Conservation (phyloP, 2,329 filamentous ascomycete species). For the Claviceps africana region DNA sequence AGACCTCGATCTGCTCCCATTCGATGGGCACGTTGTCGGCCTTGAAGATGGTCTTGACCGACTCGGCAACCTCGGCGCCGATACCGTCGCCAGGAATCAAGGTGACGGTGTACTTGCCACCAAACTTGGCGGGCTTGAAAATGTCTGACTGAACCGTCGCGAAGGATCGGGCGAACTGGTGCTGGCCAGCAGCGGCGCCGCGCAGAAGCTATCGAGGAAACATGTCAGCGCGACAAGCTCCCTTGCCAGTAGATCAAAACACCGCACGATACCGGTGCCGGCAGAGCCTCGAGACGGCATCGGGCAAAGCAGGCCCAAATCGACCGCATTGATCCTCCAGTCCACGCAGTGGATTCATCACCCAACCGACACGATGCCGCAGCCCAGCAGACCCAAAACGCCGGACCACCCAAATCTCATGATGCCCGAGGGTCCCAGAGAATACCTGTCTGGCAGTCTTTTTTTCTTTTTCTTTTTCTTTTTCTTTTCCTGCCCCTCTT, state of each 20-base stretch:
- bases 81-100: slow-evolving; percentile 98
- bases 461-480: background rate
- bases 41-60: slow-evolving; percentile 99
- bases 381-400: background rate
- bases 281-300: background rate
- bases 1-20: slow-evolving; percentile 97
- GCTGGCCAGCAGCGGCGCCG: slow-evolving; percentile 28
- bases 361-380: background rate
- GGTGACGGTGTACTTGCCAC: slow-evolving; percentile 97
- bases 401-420: background rate
- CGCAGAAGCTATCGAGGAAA: slow-evolving; percentile 32
- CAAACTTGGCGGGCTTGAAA: slow-evolving; percentile 98
- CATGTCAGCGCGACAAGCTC: background rate
- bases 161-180: slow-evolving; percentile 41
- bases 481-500: background rate
- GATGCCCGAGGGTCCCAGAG: background rate
- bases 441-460: background rate
- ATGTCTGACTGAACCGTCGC: slow-evolving; percentile 86
- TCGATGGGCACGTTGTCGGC: slow-evolving; percentile 96
- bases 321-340: too few relatives aligned
- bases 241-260: background rate
- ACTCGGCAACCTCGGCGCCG: slow-evolving; percentile 93
- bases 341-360: too few relatives aligned
- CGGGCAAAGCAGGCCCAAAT: background rate
- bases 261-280: too few relatives aligned